These are phyloP conservation scores for Pseudozyma thailandica DNA, from an alignment of 1,284 basidiomycete genomes.

Conservation along the genomic window DNA sequence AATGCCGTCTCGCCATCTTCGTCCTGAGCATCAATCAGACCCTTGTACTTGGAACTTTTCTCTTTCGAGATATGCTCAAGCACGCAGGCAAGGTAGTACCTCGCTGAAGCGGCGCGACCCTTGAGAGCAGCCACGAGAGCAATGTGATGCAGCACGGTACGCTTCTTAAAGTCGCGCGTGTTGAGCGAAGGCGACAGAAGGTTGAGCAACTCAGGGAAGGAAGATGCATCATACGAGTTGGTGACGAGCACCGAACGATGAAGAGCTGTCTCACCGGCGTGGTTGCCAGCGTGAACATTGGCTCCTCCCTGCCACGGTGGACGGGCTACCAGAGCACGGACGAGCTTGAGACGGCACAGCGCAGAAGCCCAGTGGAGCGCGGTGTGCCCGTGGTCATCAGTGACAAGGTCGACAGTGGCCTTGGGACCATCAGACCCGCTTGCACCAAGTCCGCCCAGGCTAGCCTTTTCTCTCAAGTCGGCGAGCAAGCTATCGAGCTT, in stretches of 20 bases:
- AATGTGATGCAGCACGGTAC: conserved; percentile 93
- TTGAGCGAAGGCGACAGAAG: conserved; percentile 79
- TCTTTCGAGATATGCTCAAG: conserved; percentile 75
- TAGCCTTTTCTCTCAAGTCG: conserved; percentile 48
- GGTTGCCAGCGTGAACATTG: conserved; percentile 73
- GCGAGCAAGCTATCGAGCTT: conserved; percentile 45
- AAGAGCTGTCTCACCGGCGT: conserved; percentile 91
- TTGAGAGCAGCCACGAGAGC: conserved; percentile 89
- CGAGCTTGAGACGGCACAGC: conserved; percentile 74
- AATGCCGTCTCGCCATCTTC: conserved; percentile 95
- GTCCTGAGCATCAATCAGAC: conserved; percentile 91
- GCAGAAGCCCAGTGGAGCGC: conserved; percentile 93
- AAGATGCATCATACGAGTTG: conserved; percentile 80
- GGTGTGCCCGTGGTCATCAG: conserved; percentile 92
- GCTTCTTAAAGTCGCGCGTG: conserved; percentile 88
- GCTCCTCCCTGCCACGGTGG: conserved; percentile 70
- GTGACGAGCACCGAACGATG: conserved; percentile 91
- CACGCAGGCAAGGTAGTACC: conserved; percentile 91
- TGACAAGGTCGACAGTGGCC: conserved; percentile 73
- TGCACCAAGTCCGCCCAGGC: conserved; percentile 71
- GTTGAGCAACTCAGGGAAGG: conserved; percentile 78
- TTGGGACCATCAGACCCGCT: conserved; percentile 76
- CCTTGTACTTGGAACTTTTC: conserved; percentile 68
- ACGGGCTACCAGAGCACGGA: conserved; percentile 71
- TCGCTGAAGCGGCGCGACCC: conserved; percentile 82